Evolutionary conservation across 78 protist species (phyloP).

Genomic region (Cavenderia fasciculata): DNA sequence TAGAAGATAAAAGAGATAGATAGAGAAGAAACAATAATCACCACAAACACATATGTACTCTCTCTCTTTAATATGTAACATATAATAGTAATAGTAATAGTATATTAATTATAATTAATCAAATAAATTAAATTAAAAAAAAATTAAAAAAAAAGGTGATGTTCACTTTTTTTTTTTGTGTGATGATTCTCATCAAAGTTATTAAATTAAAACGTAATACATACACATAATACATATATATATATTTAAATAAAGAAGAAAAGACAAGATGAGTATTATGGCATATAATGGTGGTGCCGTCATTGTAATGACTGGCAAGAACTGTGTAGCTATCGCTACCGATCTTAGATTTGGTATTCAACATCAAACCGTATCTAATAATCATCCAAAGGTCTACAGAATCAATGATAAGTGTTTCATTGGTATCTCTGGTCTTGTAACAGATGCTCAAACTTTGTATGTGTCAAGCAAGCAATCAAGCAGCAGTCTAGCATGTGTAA

Average conservation of each 20-base stretch:
- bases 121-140: too few relatives aligned
- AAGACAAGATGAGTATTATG: constrained; percentile 86
- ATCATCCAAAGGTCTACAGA: constrained; percentile 85
- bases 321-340: constrained; percentile 96
- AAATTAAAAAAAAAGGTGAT: too few relatives aligned
- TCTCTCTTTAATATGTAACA: too few relatives aligned
- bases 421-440: constrained; percentile 93
- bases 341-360: constrained; percentile 94
- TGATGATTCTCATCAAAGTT: too few relatives aligned
- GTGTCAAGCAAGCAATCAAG: background rate
- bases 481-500: background rate
- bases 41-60: too few relatives aligned
- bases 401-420: constrained; percentile 85
- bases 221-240: too few relatives aligned
- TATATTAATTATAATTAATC: too few relatives aligned
- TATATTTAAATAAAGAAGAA: background rate
- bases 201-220: too few relatives aligned
- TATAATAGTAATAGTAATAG: too few relatives aligned
- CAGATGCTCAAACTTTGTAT: constrained; percentile 95
- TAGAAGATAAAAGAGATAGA: too few relatives aligned
- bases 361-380: constrained; percentile 86
- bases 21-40: too few relatives aligned
- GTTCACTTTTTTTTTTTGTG: too few relatives aligned
- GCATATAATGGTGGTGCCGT: constrained; percentile 97
- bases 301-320: constrained; percentile 94